Conservation (phyloP, 139 green algal genomes). For the Nannochloris sp. region DNA sequence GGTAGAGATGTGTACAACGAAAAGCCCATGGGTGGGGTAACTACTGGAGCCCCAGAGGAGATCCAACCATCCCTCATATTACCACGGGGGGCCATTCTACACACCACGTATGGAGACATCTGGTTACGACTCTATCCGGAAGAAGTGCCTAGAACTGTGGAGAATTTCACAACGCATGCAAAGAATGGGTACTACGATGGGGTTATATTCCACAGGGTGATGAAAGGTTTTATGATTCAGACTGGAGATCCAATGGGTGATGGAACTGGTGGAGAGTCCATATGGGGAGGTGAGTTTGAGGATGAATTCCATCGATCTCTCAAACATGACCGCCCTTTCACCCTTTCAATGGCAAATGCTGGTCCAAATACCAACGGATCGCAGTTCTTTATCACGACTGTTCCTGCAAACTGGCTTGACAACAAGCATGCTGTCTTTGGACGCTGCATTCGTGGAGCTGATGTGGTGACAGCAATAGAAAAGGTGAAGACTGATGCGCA, state of each 20-base stretch:
- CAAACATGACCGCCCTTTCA: slow-evolving; percentile 80
- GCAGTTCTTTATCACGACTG: slow-evolving; percentile 89
- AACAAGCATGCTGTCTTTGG: slow-evolving; percentile 70
- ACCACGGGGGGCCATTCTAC: slow-evolving; percentile 63
- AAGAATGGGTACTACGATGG: slow-evolving; percentile 92
- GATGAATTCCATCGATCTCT: slow-evolving; percentile 89
- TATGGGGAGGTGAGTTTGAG: slow-evolving; percentile 96
- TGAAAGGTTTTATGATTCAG: slow-evolving; percentile 92
- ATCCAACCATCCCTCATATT: slow-evolving; percentile 30
- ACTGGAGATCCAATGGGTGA: slow-evolving; percentile 56
- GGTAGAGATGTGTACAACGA: slow-evolving; percentile 96
- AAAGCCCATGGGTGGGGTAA: slow-evolving; percentile 7
- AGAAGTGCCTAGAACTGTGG: slow-evolving; percentile 73
- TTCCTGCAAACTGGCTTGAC: slow-evolving; percentile 75
- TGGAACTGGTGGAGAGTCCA: slow-evolving; percentile 90
- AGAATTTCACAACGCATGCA: slow-evolving; percentile 96
- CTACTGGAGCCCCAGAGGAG: not conserved
- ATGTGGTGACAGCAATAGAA: slow-evolving; percentile 90
- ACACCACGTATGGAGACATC: slow-evolving; percentile 89
- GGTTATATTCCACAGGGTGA: slow-evolving; percentile 92
- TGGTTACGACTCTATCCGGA: slow-evolving; percentile 56
- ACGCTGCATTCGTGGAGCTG: slow-evolving; percentile 72
- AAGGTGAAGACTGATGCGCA: slow-evolving; percentile 71
- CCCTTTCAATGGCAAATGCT: slow-evolving; percentile 84
- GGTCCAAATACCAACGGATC: slow-evolving; percentile 30